Conservation (phyloP, 352 stramenopile species). For the Phytophthora litchii region DNA sequence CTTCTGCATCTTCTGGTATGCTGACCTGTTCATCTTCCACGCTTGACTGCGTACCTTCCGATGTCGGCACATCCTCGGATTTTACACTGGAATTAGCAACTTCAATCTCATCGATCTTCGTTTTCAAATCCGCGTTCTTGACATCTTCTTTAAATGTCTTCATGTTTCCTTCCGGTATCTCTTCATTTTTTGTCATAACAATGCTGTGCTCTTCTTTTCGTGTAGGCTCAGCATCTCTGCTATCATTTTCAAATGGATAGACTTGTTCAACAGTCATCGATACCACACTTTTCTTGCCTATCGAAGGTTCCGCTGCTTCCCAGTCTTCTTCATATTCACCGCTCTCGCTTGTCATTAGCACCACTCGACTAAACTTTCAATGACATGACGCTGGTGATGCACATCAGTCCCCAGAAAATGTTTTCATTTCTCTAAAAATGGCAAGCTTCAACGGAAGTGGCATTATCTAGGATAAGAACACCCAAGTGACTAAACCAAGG, state of each 20-base stretch:
- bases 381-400: not conserved
- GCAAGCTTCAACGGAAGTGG: conserved; percentile 7
- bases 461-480: conserved; percentile 12
- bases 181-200: not conserved
- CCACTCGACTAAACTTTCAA: conserved; percentile 3
- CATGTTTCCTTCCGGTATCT: not conserved
- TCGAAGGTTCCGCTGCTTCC: conserved; percentile 18
- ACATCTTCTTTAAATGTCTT: not conserved
- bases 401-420: conserved; percentile 6
- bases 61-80: conserved; percentile 6
- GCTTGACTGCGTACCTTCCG: conserved; percentile 10
- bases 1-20: not conserved
- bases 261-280: conserved; percentile 5
- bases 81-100: not conserved
- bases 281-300: conserved; percentile 12
- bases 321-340: conserved; percentile 32
- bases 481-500: not conserved
- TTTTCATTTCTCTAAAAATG: conserved; percentile 18
- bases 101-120: conserved; percentile 1
- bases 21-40: not conserved
- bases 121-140: not conserved
- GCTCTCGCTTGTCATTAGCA: conserved; percentile 10
- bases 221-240: conserved; percentile 12
- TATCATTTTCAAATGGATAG: conserved; percentile 10
- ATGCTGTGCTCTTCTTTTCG: not conserved